Percentiles rank a stretch among this genome's conserved stretches.
These are phyloP conservation scores for Candida tropicalis DNA, from an alignment of 1,139 yeast genomes.

Conservation along the genomic window DNA sequence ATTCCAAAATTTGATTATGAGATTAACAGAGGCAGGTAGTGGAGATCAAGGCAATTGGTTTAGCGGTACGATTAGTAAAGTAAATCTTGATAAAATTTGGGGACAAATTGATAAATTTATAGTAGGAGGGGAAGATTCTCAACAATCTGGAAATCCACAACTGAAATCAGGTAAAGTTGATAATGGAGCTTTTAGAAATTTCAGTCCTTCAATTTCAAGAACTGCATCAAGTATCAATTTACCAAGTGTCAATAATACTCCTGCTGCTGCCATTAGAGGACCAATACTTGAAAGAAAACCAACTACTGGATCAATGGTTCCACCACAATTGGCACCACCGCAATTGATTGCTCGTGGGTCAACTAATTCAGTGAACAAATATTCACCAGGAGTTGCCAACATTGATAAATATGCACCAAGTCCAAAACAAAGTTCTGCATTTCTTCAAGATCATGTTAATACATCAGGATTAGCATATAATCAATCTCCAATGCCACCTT, in stretches of 20 bases:
- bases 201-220: conserved; percentile 65
- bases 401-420: conserved; percentile 29
- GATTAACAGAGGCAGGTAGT: conserved; percentile 47
- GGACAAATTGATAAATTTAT: conserved; percentile 88
- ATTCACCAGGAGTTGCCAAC: conserved; percentile 19
- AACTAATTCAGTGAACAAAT: conserved; percentile 20
- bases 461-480: not conserved
- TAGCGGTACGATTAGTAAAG: conserved; percentile 65
- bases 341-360: conserved; percentile 20
- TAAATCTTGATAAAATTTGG: conserved; percentile 84
- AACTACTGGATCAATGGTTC: conserved; percentile 2
- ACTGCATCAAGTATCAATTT: conserved; percentile 52
- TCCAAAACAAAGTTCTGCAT: not conserved
- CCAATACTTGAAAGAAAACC: conserved; percentile 11
- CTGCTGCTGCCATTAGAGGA: too few species aligned
- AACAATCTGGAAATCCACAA: conserved; percentile 38
- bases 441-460: too few species aligned
- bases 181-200: conserved; percentile 70
- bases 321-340: conserved; percentile 14
- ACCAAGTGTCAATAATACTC: conserved; percentile 19
- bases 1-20: conserved; percentile 42
- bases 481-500: not conserved
- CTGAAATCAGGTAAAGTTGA: conserved; percentile 31
- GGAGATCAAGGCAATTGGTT: conserved; percentile 58
- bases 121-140: conserved; percentile 84